Evolutionary conservation across 2,329 filamentous ascomycete species (phyloP), one percentile per base, ranked within the genome.

Genomic region (Colletotrichum spinosum): DNA sequence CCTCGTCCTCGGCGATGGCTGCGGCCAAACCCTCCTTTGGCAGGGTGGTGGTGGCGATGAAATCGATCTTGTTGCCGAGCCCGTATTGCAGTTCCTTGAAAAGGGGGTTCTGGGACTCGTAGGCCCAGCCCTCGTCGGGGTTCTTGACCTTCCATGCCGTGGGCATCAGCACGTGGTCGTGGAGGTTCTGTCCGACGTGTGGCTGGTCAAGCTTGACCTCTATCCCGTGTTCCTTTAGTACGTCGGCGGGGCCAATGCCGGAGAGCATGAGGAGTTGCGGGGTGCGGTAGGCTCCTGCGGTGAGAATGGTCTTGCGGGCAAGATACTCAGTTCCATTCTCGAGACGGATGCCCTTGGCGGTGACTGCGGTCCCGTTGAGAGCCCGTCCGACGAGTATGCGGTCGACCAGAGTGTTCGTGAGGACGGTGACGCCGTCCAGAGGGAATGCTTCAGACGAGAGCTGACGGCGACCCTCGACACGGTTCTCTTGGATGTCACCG

Each of bases 261-360:
- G 84, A 86, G 12, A 83, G 81, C 68, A 84, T 79, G 3, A 86
- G 76, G 38, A 86, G 80, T 12, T 79, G 79, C 1, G 84, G 83
- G 42, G 80, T 84, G 70, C 81, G 83, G 70, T 84, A 86, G 12
- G 83, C 76, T 2, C 84, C 84, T 3, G 77, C 79, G 7, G 77
- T 78, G 11, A 84, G 71, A 4, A 84, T 76, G 69, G 83, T 68
- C 59, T 78, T 70, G 15, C 71, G 69, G 55, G 73, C 69, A 65
- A 69, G 39, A 46, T 57, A 51, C 11, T 72, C 59, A 4, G 67
- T 74, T 1, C 77, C 73, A 8, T 75, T 64, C 0, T 71, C 67
- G 0, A 75, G 60, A n/a, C 77, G 72, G 42, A 76, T 68, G 2
- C 73, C 74, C 2, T 68, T 71, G 1, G 73, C 71, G 4, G 15